A percentile compares a stretch with the other conserved stretches of the same genome.
These are phyloP conservation scores for Dalbergia cultrata DNA, from an alignment of 306 rosid species.

Conservation along the genomic window DNA sequence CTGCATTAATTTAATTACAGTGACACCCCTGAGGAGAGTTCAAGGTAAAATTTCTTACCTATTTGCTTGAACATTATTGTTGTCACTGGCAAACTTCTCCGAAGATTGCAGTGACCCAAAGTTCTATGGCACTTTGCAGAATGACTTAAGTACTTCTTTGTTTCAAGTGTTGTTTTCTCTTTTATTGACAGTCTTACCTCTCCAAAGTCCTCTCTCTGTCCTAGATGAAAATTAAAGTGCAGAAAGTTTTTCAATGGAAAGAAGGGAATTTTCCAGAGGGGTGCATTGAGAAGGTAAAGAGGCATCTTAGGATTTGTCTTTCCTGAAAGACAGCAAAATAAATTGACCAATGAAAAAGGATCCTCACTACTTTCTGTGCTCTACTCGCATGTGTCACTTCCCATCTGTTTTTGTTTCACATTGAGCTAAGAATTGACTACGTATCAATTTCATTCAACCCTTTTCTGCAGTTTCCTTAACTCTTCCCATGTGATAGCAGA, in stretches of 20 bases:
- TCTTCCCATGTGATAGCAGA: constrained; percentile 61
- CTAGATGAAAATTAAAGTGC: constrained; percentile 75
- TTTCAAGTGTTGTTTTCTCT: constrained; percentile 79
- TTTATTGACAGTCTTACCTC: constrained; percentile 62
- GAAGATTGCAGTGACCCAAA: constrained; percentile 60
- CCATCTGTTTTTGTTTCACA: constrained; percentile 50
- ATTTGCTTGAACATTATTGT: constrained; percentile 36
- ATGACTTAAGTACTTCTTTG: constrained; percentile 62
- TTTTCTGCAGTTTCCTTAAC: constrained; percentile 48
- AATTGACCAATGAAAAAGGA: constrained; percentile 59
- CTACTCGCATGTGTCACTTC: constrained; percentile 54
- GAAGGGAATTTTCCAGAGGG: constrained; percentile 58
- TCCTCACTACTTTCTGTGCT: constrained; percentile 64
- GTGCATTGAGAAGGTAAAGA: constrained; percentile 62
- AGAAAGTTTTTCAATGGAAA: constrained; percentile 51
- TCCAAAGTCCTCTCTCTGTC: constrained; percentile 50
- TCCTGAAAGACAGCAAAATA: constrained; percentile 61
- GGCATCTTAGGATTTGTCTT: constrained; percentile 88
- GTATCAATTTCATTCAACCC: constrained; percentile 49
- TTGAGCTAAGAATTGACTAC: constrained; percentile 51
- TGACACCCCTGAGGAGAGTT: constrained; percentile 42
- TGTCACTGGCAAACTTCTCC: constrained; percentile 56
- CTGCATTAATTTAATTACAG: constrained; percentile 48
- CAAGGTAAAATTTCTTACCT: constrained; percentile 27
- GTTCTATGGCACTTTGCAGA: constrained; percentile 60